A percentile compares a stretch with the other conserved stretches of the same genome.
Conservation (phyloP, 306 rosid genomes). For the Vigna unguiculata region DNA sequence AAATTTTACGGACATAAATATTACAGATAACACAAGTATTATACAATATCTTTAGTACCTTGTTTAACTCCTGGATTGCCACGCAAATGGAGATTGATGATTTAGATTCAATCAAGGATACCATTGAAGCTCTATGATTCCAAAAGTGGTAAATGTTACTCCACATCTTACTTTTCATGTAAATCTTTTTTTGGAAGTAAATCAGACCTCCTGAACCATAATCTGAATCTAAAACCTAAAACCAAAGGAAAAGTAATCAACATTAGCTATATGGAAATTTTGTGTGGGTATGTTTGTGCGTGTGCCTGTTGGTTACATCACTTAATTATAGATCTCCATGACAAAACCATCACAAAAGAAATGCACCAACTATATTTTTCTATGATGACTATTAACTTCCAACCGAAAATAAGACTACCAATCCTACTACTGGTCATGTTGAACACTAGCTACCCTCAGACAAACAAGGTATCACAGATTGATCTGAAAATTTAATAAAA, state of each 20-base stretch:
- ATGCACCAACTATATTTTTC: constrained; percentile 21
- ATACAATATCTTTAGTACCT: constrained; percentile 49
- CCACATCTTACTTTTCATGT: constrained; percentile 67
- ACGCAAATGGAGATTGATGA: constrained; percentile 36
- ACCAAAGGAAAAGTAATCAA: constrained; percentile 38
- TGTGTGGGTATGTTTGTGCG: neutral
- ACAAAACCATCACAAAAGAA: constrained; percentile 16
- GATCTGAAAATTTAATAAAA: constrained; percentile 40
- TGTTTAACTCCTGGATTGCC: constrained; percentile 33
- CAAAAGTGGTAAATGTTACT: constrained; percentile 20
- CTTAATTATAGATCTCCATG: constrained; percentile 27
- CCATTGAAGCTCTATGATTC: constrained; percentile 27
- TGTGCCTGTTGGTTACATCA: neutral
- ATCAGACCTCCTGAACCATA: constrained; percentile 82
- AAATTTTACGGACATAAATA: constrained; percentile 41
- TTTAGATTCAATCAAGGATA: constrained; percentile 34
- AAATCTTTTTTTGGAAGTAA: constrained; percentile 79
- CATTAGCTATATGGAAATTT: constrained; percentile 27
- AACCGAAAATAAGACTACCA: constrained; percentile 36
- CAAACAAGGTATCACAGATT: constrained; percentile 8
- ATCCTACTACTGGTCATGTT: constrained; percentile 35
- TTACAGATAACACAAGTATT: constrained; percentile 41
- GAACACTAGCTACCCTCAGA: constrained; percentile 27
- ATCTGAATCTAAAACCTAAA: constrained; percentile 72
- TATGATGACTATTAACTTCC: neutral